Base-by-base conservation (phyloP, 1,284 basidiomycete species). In the Cutaneotrichosporon mucoides region DNA sequence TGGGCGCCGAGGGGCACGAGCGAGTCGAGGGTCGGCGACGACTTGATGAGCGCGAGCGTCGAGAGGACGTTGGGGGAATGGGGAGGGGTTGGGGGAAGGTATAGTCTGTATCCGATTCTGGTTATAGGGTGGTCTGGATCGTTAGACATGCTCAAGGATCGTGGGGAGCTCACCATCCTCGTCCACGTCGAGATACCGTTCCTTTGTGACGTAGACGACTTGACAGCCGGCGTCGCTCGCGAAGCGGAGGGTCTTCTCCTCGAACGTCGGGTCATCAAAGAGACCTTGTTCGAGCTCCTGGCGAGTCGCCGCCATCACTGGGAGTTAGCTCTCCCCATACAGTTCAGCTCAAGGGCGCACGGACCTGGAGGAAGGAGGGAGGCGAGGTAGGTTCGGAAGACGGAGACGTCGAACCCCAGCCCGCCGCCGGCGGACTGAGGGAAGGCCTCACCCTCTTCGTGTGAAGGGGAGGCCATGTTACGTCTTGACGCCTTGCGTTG, bases 41-140 rank as follows among this genome's bases (percentile, higher is more conserved):
- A 88, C 79, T 98, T 98, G 82, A 99, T 96, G 73, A 98, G 84
- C 38, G 93, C 93, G 53, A 99, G 85, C 0, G 92, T 95, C 9
- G 88, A 89, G 57, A 88, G 83, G 79, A 91, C 86, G 42, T 86
- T 85, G 9, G 88, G 80, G 52, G 91, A 87, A 79, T 96, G 72
- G 3, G 72, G 66, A 3, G 77, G 77, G 0, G 73, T 74, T 5
- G 77, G 77, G 7, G 77, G 77, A 5, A 79, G 70, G 53, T 76
- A 69, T 0, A 79, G 64, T n/a, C 70, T 67, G 62, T 76, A 77
- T 11, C 62, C 68, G 44, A 73, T 64, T 11, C 65, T 62, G 50
- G 66, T 53, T 40, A 70, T 54, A 6, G 65, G 64, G 36, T 54
- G 62, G 61, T 72, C 73, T 73, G 16, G 38, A 2, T 15, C 11